Evolutionary conservation across 176 grass and related monocot genomes (phyloP), one percentile per base, ranked within the genome.

Genomic region (Pontederia paniculata): DNA sequence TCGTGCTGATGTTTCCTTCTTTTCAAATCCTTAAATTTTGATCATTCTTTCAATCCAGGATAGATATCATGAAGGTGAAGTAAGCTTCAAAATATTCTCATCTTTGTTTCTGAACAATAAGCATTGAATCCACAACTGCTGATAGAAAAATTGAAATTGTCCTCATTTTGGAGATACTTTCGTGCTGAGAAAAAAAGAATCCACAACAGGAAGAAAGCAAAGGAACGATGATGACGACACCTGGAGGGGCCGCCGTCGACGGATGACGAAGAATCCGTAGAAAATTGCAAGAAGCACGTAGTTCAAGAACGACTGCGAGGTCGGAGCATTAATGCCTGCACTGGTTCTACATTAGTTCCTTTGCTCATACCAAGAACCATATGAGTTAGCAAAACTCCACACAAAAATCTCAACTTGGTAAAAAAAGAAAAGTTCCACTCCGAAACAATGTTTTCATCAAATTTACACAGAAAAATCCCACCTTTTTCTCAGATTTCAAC

Each of bases 301-400:
- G 63, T 80, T 88, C 63, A 83, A 57, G 57, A 88, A 78, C 17
- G 84, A 88, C 57, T 88, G 84, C 1, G 84, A 83, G 10, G 84
- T 83, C 18, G 79, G 84, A 28, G 65, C 79, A 64, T 80, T 62
- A 47, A 88, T 82, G 9, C 79, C 84, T 88, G 64, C 28, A 37
- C 28, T 6, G n/a, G 7, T 37, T 37, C 7, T 37, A 6, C 28
- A 37, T 37, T 37, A 37, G 28, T 37, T 37, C 28, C 28, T 37
- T n/a, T 6, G 28, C 28, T 37, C 16, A 41, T 28, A 16, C 23
- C 55, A 57, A 21, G 28, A 37, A 48, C 11, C 21, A 4, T 15
- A 4, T 22, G 37, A 28, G 25, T 63, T 1, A 21, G 12, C 2
- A 50, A 16, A 6, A 56, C 9, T n/a, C 37, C 15, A 57, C 4